These are phyloP conservation scores for Sporothrix phasma DNA, from an alignment of 2,329 filamentous ascomycete species.

Conservation along the genomic window DNA sequence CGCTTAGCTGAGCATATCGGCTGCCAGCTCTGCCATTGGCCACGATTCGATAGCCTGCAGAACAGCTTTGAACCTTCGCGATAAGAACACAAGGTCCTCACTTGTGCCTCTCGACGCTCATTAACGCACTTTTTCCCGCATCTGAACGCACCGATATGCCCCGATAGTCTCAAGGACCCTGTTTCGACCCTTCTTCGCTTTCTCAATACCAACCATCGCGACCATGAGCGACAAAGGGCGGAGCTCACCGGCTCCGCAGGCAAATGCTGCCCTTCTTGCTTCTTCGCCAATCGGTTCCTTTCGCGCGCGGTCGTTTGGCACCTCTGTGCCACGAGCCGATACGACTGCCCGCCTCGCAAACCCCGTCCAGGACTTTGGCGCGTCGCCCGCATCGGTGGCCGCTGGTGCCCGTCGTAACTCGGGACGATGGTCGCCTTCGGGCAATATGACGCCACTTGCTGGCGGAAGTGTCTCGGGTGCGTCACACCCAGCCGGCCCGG, in stretches of 20 bases:
- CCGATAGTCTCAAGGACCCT: background rate
- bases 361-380: constrained; percentile 36
- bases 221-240: constrained; percentile 17
- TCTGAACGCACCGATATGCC: constrained; percentile 6
- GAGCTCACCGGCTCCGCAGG: constrained; percentile 19
- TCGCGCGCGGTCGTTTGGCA: constrained; percentile 37
- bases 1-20: background rate
- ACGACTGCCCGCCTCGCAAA: constrained; percentile 52
- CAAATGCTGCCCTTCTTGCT: constrained; percentile 33
- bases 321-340: constrained; percentile 47
- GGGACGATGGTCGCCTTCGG: constrained; percentile 34
- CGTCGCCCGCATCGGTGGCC: constrained; percentile 20
- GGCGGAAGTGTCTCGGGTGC: constrained; percentile 50
- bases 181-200: background rate
- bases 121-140: background rate
- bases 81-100: background rate
- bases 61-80: background rate
- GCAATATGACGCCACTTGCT: constrained; percentile 52
- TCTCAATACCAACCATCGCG: background rate
- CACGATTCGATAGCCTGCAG: background rate
- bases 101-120: background rate
- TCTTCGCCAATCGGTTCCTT: constrained; percentile 39
- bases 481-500: constrained; percentile 61
- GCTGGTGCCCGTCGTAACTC: background rate
- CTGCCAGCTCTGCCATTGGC: constrained; percentile 11